Evolutionary conservation across 2,329 filamentous ascomycete species (phyloP).

Genomic region (Ilyonectria mors-panacis): DNA sequence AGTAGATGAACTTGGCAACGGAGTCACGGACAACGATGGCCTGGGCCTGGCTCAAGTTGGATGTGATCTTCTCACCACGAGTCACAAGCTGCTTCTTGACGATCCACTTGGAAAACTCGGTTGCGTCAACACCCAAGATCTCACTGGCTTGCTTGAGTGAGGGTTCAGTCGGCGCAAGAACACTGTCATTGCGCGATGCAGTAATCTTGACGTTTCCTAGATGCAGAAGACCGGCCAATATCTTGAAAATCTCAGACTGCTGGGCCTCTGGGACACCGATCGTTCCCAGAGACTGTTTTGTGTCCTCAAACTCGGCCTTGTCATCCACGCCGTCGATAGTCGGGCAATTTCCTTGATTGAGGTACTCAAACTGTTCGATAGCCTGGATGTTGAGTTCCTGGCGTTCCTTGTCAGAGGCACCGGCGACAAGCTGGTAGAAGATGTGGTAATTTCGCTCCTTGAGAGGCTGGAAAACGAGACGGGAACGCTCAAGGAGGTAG

Average conservation of each 20-base stretch:
- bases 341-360: slow-evolving; percentile 94
- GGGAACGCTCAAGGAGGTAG: slow-evolving; percentile 94
- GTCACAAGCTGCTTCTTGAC: slow-evolving; percentile 99
- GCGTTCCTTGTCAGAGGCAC: slow-evolving; percentile 87
- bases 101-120: slow-evolving; percentile 96
- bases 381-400: slow-evolving; percentile 84
- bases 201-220: slow-evolving; percentile 97
- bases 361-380: slow-evolving; percentile 93
- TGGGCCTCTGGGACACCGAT: slow-evolving; percentile 85
- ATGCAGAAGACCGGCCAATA: slow-evolving; percentile 92
- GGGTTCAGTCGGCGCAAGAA: slow-evolving; percentile 84
- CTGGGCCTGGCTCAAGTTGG: slow-evolving; percentile 93
- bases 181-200: slow-evolving; percentile 89
- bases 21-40: slow-evolving; percentile 96
- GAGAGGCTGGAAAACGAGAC: slow-evolving; percentile 95
- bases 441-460: slow-evolving; percentile 99
- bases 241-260: slow-evolving; percentile 88
- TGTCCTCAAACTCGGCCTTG: slow-evolving; percentile 92
- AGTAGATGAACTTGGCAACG: slow-evolving; percentile 99
- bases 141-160: slow-evolving; percentile 85
- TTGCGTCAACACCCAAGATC: slow-evolving; percentile 88
- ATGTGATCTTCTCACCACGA: slow-evolving; percentile 96
- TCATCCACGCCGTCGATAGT: slow-evolving; percentile 96
- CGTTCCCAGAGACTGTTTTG: slow-evolving; percentile 86
- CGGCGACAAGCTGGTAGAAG: slow-evolving; percentile 96